Evolutionary conservation across 352 stramenopile genomes (phyloP).

Genomic region (Globisporangium carolinianum): DNA sequence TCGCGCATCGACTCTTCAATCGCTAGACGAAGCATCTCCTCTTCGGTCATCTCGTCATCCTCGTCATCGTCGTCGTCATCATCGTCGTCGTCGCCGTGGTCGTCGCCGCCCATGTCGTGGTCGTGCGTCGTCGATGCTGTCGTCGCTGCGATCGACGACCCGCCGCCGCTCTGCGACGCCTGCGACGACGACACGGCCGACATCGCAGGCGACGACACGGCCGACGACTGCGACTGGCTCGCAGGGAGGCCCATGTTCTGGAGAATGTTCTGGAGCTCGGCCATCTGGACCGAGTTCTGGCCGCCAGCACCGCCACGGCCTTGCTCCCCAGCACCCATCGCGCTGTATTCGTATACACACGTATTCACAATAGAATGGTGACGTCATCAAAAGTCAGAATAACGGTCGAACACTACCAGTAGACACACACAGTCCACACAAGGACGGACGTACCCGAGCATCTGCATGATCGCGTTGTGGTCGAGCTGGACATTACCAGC

Average conservation of each 20-base stretch:
- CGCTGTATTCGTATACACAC: slow-evolving; percentile 18
- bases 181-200: slow-evolving; percentile 74
- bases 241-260: slow-evolving; percentile 84
- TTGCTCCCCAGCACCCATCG: slow-evolving; percentile 69
- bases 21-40: slow-evolving; percentile 75
- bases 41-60: slow-evolving; percentile 83
- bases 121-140: slow-evolving; percentile 69
- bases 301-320: slow-evolving; percentile 33
- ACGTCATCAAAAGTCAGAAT: not conserved
- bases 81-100: slow-evolving; percentile 42
- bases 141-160: slow-evolving; percentile 58
- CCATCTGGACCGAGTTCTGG: slow-evolving; percentile 67
- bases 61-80: slow-evolving; percentile 76
- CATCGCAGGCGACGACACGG: slow-evolving; percentile 61
- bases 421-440: too few relatives aligned
- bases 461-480: slow-evolving; percentile 89
- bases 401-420: too few relatives aligned
- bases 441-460: slow-evolving; percentile 51
- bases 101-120: slow-evolving; percentile 72
- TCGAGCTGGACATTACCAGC: slow-evolving; percentile 73
- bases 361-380: not conserved
- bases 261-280: slow-evolving; percentile 82
- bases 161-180: slow-evolving; percentile 57
- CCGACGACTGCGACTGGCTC: slow-evolving; percentile 27
- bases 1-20: slow-evolving; percentile 88